Evolutionary conservation across 441 rosid genomes (phyloP).

Genomic region (Euphorbia neoarborescens): DNA sequence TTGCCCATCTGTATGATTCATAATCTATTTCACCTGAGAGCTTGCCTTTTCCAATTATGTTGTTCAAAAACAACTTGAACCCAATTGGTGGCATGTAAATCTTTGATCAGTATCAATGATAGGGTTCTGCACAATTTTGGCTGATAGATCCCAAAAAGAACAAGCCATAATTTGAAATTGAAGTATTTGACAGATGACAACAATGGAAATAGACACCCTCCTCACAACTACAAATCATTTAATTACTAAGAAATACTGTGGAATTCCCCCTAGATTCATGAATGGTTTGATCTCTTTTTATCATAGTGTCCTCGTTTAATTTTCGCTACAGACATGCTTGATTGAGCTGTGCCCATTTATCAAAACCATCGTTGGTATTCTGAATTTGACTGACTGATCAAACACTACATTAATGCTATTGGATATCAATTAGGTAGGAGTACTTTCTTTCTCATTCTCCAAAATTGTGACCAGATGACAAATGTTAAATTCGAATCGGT

Average conservation of each 20-base stretch:
- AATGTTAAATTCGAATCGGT: background rate
- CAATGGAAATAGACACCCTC: background rate
- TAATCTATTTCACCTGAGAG: background rate
- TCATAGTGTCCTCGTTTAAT: background rate
- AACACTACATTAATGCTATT: background rate
- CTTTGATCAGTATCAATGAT: conserved; percentile 38
- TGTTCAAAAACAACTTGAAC: background rate
- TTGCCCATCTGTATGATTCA: background rate
- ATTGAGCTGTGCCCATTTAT: background rate
- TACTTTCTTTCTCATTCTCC: too few species aligned
- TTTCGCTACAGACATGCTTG: background rate
- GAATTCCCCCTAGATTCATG: background rate
- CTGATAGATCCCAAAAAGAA: background rate
- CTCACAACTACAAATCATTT: background rate
- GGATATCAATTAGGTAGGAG: background rate
- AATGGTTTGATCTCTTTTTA: background rate
- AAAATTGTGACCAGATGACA: too few species aligned
- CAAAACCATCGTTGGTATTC: background rate
- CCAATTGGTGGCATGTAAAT: conserved; percentile 12
- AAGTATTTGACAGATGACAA: background rate
- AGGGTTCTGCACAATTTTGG: conserved; percentile 1
- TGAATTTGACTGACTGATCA: background rate
- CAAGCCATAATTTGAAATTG: background rate
- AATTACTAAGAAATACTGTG: background rate
- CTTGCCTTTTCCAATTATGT: background rate